Conservation (phyloP, 495 filamentous ascomycete species). For the Bacidia gigantensis region DNA sequence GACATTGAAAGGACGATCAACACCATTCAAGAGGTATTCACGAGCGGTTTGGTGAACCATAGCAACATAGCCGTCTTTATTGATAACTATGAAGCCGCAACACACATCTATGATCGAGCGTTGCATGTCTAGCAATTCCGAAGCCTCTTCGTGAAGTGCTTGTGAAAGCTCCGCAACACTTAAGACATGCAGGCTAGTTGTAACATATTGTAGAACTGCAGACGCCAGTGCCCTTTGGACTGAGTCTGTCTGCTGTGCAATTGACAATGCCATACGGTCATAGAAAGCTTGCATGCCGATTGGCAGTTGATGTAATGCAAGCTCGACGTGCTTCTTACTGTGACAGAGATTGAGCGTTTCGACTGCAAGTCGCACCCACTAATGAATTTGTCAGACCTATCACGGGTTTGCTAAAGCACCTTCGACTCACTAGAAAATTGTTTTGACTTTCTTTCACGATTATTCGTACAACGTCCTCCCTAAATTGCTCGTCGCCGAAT, state of each 20-base stretch:
- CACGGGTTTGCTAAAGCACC: neutral
- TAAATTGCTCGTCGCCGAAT: neutral
- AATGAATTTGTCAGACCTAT: conserved; percentile 2
- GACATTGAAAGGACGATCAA: conserved; percentile 14
- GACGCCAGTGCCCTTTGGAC: conserved; percentile 18
- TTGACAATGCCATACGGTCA: conserved; percentile 23
- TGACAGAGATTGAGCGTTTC: conserved; percentile 23
- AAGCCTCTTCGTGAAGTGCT: conserved; percentile 15
- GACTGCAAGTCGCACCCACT: conserved; percentile 24
- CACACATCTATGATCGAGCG: conserved; percentile 25
- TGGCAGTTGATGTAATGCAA: conserved; percentile 26
- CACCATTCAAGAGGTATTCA: conserved; percentile 22
- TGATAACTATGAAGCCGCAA: conserved; percentile 28
- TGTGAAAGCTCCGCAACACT: conserved; percentile 22
- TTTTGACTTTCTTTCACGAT: conserved; percentile 10
- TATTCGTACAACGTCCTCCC: conserved; percentile 3
- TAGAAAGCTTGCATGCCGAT: conserved; percentile 30
- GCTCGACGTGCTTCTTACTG: conserved; percentile 19
- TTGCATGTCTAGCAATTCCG: conserved; percentile 23
- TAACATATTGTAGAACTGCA: conserved; percentile 21
- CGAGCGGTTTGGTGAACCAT: conserved; percentile 32
- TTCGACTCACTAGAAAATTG: conserved; percentile 15
- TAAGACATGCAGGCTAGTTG: conserved; percentile 22
- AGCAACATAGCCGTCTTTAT: conserved; percentile 22
- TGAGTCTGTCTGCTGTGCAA: conserved; percentile 11